A percentile compares a stretch with the other conserved stretches of the same genome.
Conservation (phyloP, 192 early-diverging fungal genomes). For the Helicostylum pulchrum region DNA sequence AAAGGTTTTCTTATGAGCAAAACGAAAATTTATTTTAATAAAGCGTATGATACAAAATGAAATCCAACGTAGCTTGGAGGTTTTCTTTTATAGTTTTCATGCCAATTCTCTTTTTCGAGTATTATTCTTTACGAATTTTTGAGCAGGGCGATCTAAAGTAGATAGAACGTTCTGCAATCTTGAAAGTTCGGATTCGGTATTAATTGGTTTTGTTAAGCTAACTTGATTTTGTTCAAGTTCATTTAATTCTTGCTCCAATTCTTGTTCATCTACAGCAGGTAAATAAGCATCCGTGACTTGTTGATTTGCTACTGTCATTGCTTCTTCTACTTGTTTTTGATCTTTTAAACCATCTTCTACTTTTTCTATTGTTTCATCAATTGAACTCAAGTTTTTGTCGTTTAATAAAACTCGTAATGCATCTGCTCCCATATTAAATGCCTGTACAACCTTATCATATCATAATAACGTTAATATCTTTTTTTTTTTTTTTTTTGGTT, state of each 20-base stretch:
- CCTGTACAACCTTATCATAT: conserved; percentile 47
- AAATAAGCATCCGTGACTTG: neutral
- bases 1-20: too few species aligned
- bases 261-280: neutral
- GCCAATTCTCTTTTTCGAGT: too few species aligned
- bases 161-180: neutral
- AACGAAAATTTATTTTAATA: too few species aligned
- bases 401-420: conserved; percentile 50
- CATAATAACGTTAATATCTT: conserved; percentile 4
- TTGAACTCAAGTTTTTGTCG: conserved; percentile 38
- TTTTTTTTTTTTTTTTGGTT: too few species aligned
- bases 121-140: too few species aligned
- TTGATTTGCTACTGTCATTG: conserved; percentile 42
- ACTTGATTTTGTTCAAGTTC: neutral
- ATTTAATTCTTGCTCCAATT: neutral
- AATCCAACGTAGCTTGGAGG: too few species aligned
- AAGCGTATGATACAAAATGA: too few species aligned
- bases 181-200: neutral
- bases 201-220: neutral
- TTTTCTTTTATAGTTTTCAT: too few species aligned
- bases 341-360: conserved; percentile 58
- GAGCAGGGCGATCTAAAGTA: neutral
- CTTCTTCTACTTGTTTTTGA: conserved; percentile 60
- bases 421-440: conserved; percentile 57
- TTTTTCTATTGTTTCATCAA: conserved; percentile 61